phyloP scores from a whole-genome alignment of 1,139 yeast species.

The Magnusiomyces starmeri region DNA sequence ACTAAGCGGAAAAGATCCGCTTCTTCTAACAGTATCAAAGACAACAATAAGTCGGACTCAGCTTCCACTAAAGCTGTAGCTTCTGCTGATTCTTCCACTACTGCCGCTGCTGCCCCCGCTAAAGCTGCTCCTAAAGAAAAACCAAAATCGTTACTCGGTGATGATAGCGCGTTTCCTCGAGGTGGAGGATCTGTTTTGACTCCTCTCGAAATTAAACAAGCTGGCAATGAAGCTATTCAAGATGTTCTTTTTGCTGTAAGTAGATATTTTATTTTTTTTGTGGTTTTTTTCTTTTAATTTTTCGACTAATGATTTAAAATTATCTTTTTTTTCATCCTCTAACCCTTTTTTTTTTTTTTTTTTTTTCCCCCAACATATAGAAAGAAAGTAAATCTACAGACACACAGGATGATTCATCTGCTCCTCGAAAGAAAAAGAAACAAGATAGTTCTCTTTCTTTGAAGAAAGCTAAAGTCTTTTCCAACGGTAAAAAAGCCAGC shows the following conservation, averaged over 20 bases:
- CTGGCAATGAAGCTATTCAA: constrained; percentile 82
- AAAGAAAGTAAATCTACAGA: constrained; percentile 1
- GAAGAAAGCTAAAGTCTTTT: constrained; percentile 15
- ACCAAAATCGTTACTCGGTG: constrained; percentile 19
- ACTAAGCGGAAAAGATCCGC: constrained; percentile 13
- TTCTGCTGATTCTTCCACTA: not conserved
- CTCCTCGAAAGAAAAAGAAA: constrained; percentile 28
- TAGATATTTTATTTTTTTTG: no score
- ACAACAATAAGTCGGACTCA: not conserved
- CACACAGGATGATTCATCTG: constrained; percentile 8
- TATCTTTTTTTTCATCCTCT: no score
- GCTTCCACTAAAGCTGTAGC: constrained; percentile 2
- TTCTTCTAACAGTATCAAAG: constrained; percentile 7
- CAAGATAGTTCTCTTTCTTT: constrained; percentile 22
- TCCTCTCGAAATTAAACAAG: constrained; percentile 86
- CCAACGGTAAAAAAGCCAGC: constrained; percentile 17
- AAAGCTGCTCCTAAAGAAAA: not conserved
- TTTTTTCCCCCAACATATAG: not conserved
- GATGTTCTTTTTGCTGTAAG: constrained; percentile 69
- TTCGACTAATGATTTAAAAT: no score
- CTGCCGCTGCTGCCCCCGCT: constrained; percentile 4
- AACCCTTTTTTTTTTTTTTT: constrained; percentile 4
- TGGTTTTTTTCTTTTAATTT: no score
- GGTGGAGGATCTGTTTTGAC: constrained; percentile 82
- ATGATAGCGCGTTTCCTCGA: constrained; percentile 71